Evolutionary conservation across 805 yeast genomes (phyloP), one percentile per base, ranked within the genome.

Genomic region (Wickerhamiella musiphila): DNA sequence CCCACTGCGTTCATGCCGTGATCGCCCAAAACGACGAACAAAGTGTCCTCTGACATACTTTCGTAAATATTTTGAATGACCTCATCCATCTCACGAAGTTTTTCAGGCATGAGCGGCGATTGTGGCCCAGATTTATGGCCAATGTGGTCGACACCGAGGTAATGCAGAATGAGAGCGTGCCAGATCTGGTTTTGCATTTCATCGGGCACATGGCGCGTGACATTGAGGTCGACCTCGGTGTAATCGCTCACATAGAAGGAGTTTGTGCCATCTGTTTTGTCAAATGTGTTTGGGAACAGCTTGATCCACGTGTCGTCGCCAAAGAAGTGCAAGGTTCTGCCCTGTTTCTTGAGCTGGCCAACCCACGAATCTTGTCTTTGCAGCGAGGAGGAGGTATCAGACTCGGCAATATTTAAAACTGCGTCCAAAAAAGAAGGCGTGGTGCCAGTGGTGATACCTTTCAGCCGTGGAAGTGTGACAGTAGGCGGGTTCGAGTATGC

Each of bases 271-370:
- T 90, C 96, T 18, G 51, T 56, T 28, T 65, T 60, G 14, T 61
- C 60, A 46, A 86, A 84, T 41, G 63, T 63, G 4, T 48, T 53
- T 0, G 94, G 94, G 43, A 84, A 90, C 30, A 90, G 60, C 48
- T 82, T 84, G 39, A 84, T 54, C 99, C 99, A 90, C 1, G 99
- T 90, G 49, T 90, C 98, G 53, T 90, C 99, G 20, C 99, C 99
- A 57, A 67, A 86, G 67, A 90, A 79, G 48, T 83, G 77, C 18
- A 90, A 58, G 14, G 47, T 60, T 48, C 63, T 63, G 18, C 51
- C 52, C 4, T 48, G 48, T 2, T 34, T 28, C 9, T 44, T 34
- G 54, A 83, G 61, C 48, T 90, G 96, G 22, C 61, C 61, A 7
- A 84, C 51, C 94, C 95, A 83, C 18, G 90, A 77, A 50, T 90